A percentile compares a stretch with the other conserved stretches of the same genome.
phyloP scores from a whole-genome alignment of 2,329 filamentous ascomycete species.

The Didymella glomerata region DNA sequence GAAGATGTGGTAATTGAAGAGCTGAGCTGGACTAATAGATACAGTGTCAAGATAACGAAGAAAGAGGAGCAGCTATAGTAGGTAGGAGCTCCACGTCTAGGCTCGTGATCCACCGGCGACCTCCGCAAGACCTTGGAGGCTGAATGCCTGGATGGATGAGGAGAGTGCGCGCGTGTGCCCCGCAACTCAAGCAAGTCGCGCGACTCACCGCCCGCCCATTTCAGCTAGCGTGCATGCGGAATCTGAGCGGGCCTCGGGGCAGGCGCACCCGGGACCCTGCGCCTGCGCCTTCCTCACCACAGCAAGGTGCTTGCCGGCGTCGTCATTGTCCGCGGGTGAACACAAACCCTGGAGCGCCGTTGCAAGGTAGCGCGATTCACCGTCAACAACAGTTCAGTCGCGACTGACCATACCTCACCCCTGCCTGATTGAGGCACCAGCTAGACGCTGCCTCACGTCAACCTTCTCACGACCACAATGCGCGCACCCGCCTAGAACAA shows the following conservation, averaged over 20 bases:
- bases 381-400: constrained; percentile 11
- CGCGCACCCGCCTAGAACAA: constrained; percentile 35
- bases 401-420: not conserved
- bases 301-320: constrained; percentile 26
- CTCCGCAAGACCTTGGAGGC: constrained; percentile 35
- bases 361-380: constrained; percentile 15
- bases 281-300: constrained; percentile 23
- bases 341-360: constrained; percentile 1
- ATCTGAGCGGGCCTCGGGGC: no score
- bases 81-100: constrained; percentile 31
- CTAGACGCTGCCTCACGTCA: constrained; percentile 16
- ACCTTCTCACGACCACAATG: constrained; percentile 27
- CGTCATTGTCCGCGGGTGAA: constrained; percentile 34
- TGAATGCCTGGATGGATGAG: constrained; percentile 24
- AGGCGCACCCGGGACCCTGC: constrained; percentile 24
- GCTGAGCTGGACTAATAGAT: constrained; percentile 24
- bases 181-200: constrained; percentile 7
- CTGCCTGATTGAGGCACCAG: constrained; percentile 2
- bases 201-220: constrained; percentile 33
- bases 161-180: constrained; percentile 16
- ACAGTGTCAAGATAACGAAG: constrained; percentile 29
- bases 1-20: constrained; percentile 23
- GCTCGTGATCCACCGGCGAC: constrained; percentile 48
- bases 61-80: constrained; percentile 29
- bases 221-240: constrained; percentile 28